Evolutionary conservation across 2,329 filamentous ascomycete genomes (phyloP).

Genomic region (Cladophialophora yegresii): DNA sequence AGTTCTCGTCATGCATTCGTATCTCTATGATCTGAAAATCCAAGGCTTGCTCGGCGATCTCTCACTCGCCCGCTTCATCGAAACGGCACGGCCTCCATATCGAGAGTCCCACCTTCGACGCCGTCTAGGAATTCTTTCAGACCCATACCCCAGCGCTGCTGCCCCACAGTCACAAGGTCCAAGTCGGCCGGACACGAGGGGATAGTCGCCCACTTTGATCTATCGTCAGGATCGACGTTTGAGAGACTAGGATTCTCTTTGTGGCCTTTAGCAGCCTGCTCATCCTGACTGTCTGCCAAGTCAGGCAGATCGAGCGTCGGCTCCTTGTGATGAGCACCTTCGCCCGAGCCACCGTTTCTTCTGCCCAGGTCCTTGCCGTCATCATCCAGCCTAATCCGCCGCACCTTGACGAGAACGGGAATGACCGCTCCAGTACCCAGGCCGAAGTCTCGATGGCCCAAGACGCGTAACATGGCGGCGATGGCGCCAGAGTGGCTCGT

Average conservation of each 20-base stretch:
- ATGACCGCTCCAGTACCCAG: conserved; percentile 56
- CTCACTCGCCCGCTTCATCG: conserved; percentile 1
- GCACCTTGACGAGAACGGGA: conserved; percentile 53
- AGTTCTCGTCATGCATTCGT: no score
- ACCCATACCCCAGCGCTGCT: conserved; percentile 24
- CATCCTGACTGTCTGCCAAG: not conserved
- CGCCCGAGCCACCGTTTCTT: conserved; percentile 23
- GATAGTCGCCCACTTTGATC: conserved; percentile 25
- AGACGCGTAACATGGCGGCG: conserved; percentile 53
- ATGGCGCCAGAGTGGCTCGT: conserved; percentile 64
- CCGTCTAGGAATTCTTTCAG: conserved; percentile 26
- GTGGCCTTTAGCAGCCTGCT: no score
- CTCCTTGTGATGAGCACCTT: conserved; percentile 19
- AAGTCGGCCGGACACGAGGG: conserved; percentile 27
- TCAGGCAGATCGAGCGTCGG: conserved; percentile 8
- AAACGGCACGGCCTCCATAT: conserved; percentile 26
- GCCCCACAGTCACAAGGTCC: conserved; percentile 24
- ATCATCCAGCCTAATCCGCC: conserved; percentile 25
- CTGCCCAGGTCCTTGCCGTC: not conserved
- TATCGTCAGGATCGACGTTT: conserved; percentile 7
- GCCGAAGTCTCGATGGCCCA: conserved; percentile 51
- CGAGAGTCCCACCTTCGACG: conserved; percentile 25
- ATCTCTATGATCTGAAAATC: no score
- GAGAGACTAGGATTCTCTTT: not conserved
- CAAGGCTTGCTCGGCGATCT: no score